Evolutionary conservation across 192 early-diverging fungal species (phyloP).

Genomic region (Coemansia sp.): DNA sequence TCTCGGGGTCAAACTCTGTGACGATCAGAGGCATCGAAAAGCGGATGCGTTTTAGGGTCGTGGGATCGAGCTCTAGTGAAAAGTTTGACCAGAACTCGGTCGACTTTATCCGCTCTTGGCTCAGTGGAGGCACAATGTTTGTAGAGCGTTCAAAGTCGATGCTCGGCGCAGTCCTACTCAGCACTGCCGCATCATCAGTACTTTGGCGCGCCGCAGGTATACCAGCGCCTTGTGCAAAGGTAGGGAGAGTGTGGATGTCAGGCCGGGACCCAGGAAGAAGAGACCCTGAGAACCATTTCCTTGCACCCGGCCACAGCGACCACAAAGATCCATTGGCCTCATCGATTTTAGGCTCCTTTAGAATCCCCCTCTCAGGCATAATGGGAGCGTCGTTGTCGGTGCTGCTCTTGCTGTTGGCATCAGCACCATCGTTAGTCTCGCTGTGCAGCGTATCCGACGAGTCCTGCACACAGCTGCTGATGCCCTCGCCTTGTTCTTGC

Average conservation of each 20-base stretch:
- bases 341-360: slow-evolving; percentile 42
- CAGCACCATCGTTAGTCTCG: not conserved
- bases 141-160: slow-evolving; percentile 52
- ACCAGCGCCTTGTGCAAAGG: slow-evolving; percentile 46
- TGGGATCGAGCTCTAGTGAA: slow-evolving; percentile 49
- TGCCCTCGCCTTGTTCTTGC: not conserved
- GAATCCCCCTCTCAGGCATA: slow-evolving; percentile 45
- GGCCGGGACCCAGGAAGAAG: slow-evolving; percentile 13
- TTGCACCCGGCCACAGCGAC: slow-evolving; percentile 51
- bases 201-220: slow-evolving; percentile 31
- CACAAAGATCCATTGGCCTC: slow-evolving; percentile 32
- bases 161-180: slow-evolving; percentile 45
- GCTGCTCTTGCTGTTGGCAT: slow-evolving; percentile 9
- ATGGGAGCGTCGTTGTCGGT: not conserved
- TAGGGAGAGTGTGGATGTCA: slow-evolving; percentile 19
- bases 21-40: slow-evolving; percentile 58
- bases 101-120: slow-evolving; percentile 52
- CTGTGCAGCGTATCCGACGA: not conserved
- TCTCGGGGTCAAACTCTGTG: slow-evolving; percentile 52
- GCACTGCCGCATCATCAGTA: slow-evolving; percentile 9
- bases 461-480: slow-evolving; percentile 2
- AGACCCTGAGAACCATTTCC: slow-evolving; percentile 41
- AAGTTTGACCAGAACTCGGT: slow-evolving; percentile 56
- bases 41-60: slow-evolving; percentile 47
- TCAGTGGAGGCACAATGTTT: slow-evolving; percentile 45